Evolutionary conservation across 495 filamentous ascomycete species (phyloP).

Genomic region (Bryoglossum gracile): DNA sequence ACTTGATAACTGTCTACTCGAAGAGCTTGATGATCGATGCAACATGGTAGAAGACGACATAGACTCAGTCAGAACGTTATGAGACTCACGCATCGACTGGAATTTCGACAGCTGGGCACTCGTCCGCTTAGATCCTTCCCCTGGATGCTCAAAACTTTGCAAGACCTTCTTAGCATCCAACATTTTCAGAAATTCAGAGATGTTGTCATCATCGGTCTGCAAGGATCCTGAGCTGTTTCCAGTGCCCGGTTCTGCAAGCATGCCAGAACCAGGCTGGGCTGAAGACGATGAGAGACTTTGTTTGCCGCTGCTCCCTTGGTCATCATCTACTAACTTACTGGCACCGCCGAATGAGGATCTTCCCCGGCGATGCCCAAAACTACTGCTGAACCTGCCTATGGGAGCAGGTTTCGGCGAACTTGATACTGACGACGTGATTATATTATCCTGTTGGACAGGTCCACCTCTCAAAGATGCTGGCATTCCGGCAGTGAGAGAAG

Average conservation of each 20-base stretch:
- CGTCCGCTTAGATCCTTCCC: slow-evolving; percentile 53
- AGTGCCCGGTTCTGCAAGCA: slow-evolving; percentile 63
- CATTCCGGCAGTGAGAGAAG: slow-evolving; percentile 56
- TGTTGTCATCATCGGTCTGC: slow-evolving; percentile 82
- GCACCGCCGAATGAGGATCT: slow-evolving; percentile 66
- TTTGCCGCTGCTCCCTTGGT: slow-evolving; percentile 78
- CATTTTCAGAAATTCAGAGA: slow-evolving; percentile 84
- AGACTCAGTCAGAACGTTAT: slow-evolving; percentile 77
- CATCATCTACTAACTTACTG: slow-evolving; percentile 66
- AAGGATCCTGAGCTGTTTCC: slow-evolving; percentile 71
- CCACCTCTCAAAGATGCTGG: slow-evolving; percentile 55
- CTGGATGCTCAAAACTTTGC: slow-evolving; percentile 55
- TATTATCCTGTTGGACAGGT: slow-evolving; percentile 47
- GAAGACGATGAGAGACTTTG: slow-evolving; percentile 75
- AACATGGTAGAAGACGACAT: slow-evolving; percentile 78
- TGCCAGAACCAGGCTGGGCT: slow-evolving; percentile 77
- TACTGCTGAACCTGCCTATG: slow-evolving; percentile 66
- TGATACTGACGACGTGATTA: slow-evolving; percentile 52
- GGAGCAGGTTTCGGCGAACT: slow-evolving; percentile 70
- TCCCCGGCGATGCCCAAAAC: slow-evolving; percentile 77
- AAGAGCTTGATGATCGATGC: slow-evolving; percentile 74
- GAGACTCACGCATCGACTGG: slow-evolving; percentile 77
- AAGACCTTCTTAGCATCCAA: slow-evolving; percentile 76
- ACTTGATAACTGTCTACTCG: slow-evolving; percentile 74
- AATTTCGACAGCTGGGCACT: slow-evolving; percentile 68